phyloP scores from a whole-genome alignment of 164 flowering plant genomes.

The Warburgia ugandensis region DNA sequence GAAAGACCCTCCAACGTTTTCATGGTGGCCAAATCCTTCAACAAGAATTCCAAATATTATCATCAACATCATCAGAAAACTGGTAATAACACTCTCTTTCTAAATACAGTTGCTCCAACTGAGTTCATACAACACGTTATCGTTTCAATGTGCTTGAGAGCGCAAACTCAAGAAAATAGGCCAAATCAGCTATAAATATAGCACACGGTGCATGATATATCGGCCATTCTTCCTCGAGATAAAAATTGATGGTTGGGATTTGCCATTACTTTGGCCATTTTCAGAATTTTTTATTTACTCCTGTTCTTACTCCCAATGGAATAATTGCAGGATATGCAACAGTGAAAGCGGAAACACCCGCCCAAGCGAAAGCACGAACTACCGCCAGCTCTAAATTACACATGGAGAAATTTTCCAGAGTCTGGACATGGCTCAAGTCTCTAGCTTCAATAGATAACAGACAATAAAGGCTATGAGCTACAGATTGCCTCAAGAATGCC shows the following conservation, averaged over 20 bases:
- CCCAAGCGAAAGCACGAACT: constrained; percentile 51
- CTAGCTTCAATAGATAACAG: constrained; percentile 8
- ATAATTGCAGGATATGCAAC: constrained; percentile 15
- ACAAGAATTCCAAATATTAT: constrained; percentile 31
- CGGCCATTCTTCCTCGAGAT: too few species aligned
- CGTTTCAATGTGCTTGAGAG: not conserved
- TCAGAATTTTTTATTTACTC: not conserved
- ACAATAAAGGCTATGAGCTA: too few species aligned
- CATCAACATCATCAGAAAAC: constrained; percentile 14
- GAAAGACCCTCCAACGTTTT: constrained; percentile 55
- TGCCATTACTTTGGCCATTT: not conserved
- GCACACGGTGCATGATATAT: too few species aligned
- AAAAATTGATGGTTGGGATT: too few species aligned
- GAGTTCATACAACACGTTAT: not conserved
- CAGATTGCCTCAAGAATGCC: too few species aligned
- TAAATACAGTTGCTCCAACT: not conserved
- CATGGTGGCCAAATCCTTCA: constrained; percentile 51
- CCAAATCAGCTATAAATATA: not conserved
- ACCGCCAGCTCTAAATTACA: constrained; percentile 32
- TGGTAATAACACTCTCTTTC: constrained; percentile 12
- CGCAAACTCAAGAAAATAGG: not conserved
- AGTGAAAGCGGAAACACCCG: constrained; percentile 46
- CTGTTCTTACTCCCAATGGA: not conserved
- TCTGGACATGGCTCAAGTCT: constrained; percentile 40
- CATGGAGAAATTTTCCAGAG: constrained; percentile 29